Evolutionary conservation across 2,329 filamentous ascomycete genomes (phyloP).

Genomic region (Colletotrichum cordylinicola): DNA sequence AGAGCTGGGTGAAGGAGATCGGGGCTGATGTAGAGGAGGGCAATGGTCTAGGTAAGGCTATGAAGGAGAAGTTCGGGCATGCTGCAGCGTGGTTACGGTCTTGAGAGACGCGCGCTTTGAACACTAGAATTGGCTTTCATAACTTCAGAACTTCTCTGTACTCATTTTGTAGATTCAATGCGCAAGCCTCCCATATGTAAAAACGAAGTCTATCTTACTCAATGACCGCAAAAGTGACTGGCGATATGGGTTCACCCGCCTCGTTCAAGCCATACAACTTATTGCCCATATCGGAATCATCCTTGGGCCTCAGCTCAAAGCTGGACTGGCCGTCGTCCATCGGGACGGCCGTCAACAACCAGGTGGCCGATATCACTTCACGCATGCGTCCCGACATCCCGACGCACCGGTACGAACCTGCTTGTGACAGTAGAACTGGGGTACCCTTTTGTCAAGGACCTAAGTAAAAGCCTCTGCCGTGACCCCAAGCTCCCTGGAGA

Average conservation of each 20-base stretch:
- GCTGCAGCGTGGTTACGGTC: neutral
- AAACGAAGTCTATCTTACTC: neutral
- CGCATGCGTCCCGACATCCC: neutral
- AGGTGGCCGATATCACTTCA: neutral
- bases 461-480: neutral
- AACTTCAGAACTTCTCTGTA: neutral
- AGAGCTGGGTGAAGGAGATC: neutral
- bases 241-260: neutral
- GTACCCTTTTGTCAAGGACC: neutral
- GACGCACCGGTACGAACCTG: neutral
- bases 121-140: neutral
- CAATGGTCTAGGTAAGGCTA: neutral
- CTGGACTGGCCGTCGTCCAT: neutral
- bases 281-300: neutral
- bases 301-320: neutral
- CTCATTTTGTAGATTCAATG: neutral
- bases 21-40: neutral
- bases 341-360: neutral
- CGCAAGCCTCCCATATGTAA: neutral
- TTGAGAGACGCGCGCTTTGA: neutral
- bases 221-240: neutral
- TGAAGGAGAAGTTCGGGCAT: neutral
- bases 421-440: neutral
- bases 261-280: neutral
- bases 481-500: neutral